A percentile compares a stretch with the other conserved stretches of the same genome.
These are phyloP conservation scores for Exophiala sp. DNA, from an alignment of 2,329 filamentous ascomycete genomes.

Conservation along the genomic window DNA sequence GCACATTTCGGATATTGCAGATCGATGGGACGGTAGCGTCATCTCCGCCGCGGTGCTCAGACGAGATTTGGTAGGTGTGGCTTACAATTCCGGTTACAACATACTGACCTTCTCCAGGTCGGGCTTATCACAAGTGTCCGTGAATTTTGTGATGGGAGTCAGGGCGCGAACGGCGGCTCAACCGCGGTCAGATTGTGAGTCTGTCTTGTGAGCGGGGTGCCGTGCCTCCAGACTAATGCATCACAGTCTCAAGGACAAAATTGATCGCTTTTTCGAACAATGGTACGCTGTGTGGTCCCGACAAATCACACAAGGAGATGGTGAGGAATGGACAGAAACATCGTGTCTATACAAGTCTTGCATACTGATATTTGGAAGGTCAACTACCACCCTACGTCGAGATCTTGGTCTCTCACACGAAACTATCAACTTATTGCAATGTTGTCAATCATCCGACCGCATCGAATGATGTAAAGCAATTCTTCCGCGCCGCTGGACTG, in stretches of 20 bases:
- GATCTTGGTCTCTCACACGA: constrained; percentile 69
- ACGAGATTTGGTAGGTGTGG: constrained; percentile 55
- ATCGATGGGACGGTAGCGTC: constrained; percentile 66
- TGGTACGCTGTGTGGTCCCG: constrained; percentile 64
- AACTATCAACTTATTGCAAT: constrained; percentile 69
- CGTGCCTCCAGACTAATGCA: background rate
- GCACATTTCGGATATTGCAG: constrained; percentile 62
- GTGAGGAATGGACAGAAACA: constrained; percentile 33
- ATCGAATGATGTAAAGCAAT: constrained; percentile 65
- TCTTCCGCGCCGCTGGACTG: constrained; percentile 68
- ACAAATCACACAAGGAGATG: constrained; percentile 53
- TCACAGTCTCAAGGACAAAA: constrained; percentile 48
- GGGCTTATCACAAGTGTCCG: constrained; percentile 30
- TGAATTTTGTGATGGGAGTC: constrained; percentile 39
- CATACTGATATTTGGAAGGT: background rate
- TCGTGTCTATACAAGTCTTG: background rate
- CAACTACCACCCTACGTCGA: constrained; percentile 68
- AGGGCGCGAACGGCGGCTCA: constrained; percentile 34
- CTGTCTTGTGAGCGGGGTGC: background rate
- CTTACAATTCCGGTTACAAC: background rate
- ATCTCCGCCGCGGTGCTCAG: constrained; percentile 68
- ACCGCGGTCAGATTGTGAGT: constrained; percentile 30
- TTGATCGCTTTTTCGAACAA: constrained; percentile 63
- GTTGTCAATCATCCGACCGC: constrained; percentile 73
- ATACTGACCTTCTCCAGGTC: constrained; percentile 18